Base-by-base conservation (phyloP, 352 stramenopile genomes). In the Phytophthora ohioensis region DNA sequence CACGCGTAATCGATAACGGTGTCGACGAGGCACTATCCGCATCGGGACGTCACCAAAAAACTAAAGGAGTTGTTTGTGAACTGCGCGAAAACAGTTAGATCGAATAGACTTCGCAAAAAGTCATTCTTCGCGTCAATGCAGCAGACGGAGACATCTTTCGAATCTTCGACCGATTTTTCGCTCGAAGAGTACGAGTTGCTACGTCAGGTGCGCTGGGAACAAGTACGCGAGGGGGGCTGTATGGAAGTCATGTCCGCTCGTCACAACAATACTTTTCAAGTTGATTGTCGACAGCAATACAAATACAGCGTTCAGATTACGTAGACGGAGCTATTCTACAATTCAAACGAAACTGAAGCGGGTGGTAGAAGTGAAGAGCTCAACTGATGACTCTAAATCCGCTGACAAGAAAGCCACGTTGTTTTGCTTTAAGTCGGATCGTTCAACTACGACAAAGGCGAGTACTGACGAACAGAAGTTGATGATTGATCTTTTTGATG, bases 201-300 rank as follows among this genome's bases (percentile, higher is more conserved):
- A 13, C 47, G 15, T 8, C 30, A 55, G 10, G 27, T 55, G 2
- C 0, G 31, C 0, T 10, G 6, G 10, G 47, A 55, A 11, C 47
- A 55, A 41, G 9, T 13, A 10, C 47, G 47, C 11, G 47, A 55
- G 9, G 13, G 21, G 15, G 21, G 42, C n/a, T 6, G 3, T 10
- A 8, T 48, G 47, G 47, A 27, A 34, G 1, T 42, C 31, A 1
- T 55, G 47, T 30, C 47, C 12, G 21, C 30, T 55, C 2, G 8
- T 55, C 30, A 55, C 47, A 3, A 55, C 27, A 27, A 21, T 55
- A 9, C 13, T 55, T 9, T 55, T 55, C 31, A 55, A 55, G 3
- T 7, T 55, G 5, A 11, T 27, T 13, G 47, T 55, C 8, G 31
- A n/a, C 3, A 39, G 5, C 27, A 42, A 12, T 11, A 27, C 47